These are phyloP conservation scores for Daphne laureola DNA, from an alignment of 441 rosid genomes.

Conservation along the genomic window DNA sequence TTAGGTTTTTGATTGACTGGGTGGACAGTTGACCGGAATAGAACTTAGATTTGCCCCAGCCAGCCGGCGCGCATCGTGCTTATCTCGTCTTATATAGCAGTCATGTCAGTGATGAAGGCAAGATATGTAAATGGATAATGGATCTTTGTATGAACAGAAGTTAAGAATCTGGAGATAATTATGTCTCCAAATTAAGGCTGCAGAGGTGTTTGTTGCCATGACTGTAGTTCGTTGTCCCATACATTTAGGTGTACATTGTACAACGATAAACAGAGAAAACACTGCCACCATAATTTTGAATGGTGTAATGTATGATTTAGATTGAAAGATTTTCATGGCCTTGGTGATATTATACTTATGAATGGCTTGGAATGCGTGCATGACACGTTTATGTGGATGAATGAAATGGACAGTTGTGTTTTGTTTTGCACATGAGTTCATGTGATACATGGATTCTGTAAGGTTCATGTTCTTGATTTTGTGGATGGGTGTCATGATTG, in stretches of 20 bases:
- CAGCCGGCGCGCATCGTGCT: no score
- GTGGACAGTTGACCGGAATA: no score
- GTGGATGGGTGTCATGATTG: no score
- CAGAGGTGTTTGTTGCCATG: slow-evolving; percentile 45
- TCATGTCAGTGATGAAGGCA: slow-evolving; percentile 58
- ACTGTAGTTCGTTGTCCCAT: slow-evolving; percentile 27
- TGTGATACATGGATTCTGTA: no score
- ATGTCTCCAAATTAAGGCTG: slow-evolving; percentile 49
- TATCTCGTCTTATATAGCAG: slow-evolving; percentile 29
- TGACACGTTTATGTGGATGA: background rate
- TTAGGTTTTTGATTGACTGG: no score
- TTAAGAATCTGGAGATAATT: slow-evolving; percentile 35
- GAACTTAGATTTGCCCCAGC: no score
- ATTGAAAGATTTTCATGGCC: slow-evolving; percentile 27
- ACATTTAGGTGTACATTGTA: slow-evolving; percentile 48
- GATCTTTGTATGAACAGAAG: slow-evolving; percentile 42
- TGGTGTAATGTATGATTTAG: slow-evolving; percentile 32
- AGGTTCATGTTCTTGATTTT: no score
- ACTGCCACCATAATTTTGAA: slow-evolving; percentile 26
- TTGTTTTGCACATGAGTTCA: no score
- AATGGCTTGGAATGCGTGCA: slow-evolving; percentile 12
- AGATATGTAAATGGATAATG: slow-evolving; percentile 44
- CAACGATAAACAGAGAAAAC: slow-evolving; percentile 23
- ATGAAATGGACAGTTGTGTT: background rate
- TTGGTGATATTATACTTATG: slow-evolving; percentile 17